Base-by-base conservation (phyloP, 2,329 filamentous ascomycete genomes). In the Fusarium equiseti region DNA sequence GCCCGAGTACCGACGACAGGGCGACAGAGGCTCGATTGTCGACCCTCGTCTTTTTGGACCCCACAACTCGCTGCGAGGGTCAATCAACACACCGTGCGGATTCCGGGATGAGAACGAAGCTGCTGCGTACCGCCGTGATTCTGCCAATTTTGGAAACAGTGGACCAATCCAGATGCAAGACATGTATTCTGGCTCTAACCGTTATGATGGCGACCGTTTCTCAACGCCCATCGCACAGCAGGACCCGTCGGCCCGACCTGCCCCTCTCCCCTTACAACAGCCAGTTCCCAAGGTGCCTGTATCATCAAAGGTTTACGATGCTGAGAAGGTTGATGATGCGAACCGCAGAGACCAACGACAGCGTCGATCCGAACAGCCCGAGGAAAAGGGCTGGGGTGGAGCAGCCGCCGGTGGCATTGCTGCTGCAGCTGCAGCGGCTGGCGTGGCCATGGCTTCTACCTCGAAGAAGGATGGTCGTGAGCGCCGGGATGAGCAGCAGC, bases 201-300 rank as follows among this genome's bases (percentile, higher is more conserved):
- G 81, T 27, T 91, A 91, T 71, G 90, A 93, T 69, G 87, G 85
- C 51, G 81, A 80, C 27, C 83, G 84, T 32, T 83, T 81, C 24
- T 87, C 88, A 40, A 76, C 83, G n/a, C 77, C 83, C 16, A 83
- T 83, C 18, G 79, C 79, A 50, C 79, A 78, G 40, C 78, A 81
- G 58, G 80, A 83, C 45, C 75, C 82, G 10, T 77, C 83, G 20
- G 77, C 80, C 18, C 85, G 88, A 44, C 87, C 90, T 8, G 88
- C 83, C 8, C 84, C 88, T 0, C 86, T 94, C 32, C 89, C 90
- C 13, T 84, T 98, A n/a, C 92, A 96, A 77, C 93, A 97, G 74
- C 95, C 95, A 4, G 91, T 94, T 73, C 95, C 95, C 4, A 87
- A 93, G 63, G 85, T 87, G 4, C 93, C 92, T 1, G 89, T 97